Conservation (phyloP, 441 rosid species). For the Erysimum cheiri region DNA sequence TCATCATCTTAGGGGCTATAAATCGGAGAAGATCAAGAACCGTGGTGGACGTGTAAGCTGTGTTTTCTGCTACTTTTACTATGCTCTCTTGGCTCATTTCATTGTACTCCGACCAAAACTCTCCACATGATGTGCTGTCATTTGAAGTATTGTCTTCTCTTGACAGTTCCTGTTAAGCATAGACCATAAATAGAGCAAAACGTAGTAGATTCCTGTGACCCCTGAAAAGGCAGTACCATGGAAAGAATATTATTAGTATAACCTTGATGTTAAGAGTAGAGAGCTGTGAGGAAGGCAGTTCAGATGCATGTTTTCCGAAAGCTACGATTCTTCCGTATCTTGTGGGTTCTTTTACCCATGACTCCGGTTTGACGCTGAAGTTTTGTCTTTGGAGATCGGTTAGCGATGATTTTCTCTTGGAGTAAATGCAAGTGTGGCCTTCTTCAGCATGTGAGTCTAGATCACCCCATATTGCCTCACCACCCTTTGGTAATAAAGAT, state of each 20-base stretch:
- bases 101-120: conserved; percentile 64
- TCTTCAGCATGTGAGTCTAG: conserved; percentile 66
- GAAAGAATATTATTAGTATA: neutral
- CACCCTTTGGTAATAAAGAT: conserved; percentile 76
- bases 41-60: conserved; percentile 57
- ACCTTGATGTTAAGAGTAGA: conserved; percentile 53
- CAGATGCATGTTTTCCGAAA: conserved; percentile 57
- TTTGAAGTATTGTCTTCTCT: conserved; percentile 1
- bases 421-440: conserved; percentile 45
- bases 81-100: conserved; percentile 56
- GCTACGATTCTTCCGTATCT: conserved; percentile 70
- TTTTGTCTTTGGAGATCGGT: conserved; percentile 38
- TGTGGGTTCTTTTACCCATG: conserved; percentile 39
- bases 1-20: conserved; percentile 70
- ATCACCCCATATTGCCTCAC: conserved; percentile 74
- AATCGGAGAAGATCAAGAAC: conserved; percentile 58
- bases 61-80: conserved; percentile 50
- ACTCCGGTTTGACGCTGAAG: conserved; percentile 35
- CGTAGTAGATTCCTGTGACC: neutral
- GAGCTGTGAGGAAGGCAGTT: conserved; percentile 54
- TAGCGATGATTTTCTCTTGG: conserved; percentile 43
- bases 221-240: neutral
- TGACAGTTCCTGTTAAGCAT: conserved; percentile 47
- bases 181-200: neutral
- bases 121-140: conserved; percentile 46